These are phyloP conservation scores for Fusarium pseudocircinatum DNA, from an alignment of 2,329 filamentous ascomycete species.

Conservation along the genomic window DNA sequence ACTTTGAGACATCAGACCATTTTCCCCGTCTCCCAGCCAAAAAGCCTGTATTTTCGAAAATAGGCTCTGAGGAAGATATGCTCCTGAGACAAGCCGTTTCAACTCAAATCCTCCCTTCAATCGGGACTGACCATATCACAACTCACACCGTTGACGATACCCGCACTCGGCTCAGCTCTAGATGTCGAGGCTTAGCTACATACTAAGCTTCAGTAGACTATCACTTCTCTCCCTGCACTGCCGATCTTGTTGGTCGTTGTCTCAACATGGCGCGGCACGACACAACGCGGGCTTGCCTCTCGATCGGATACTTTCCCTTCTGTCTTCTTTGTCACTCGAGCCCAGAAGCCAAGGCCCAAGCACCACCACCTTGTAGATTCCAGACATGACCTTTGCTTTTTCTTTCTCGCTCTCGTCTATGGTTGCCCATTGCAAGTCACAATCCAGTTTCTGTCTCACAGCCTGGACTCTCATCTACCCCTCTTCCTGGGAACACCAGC, in stretches of 20 bases:
- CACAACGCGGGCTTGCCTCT: slow-evolving; percentile 13
- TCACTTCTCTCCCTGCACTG: slow-evolving; percentile 1
- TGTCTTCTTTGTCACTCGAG: slow-evolving; percentile 1
- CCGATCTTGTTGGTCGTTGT: slow-evolving; percentile 18
- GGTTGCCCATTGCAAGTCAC: slow-evolving; percentile 11
- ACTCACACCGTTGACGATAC: background rate
- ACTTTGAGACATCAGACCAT: slow-evolving; percentile 6
- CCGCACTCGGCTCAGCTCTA: background rate
- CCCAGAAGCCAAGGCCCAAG: slow-evolving; percentile 8
- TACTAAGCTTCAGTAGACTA: background rate
- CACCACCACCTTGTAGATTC: slow-evolving; percentile 2
- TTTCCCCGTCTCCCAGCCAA: background rate
- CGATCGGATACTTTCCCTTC: slow-evolving; percentile 14
- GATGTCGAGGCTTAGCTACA: background rate
- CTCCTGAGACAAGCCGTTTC: slow-evolving; percentile 5
- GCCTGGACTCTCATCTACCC: slow-evolving; percentile 13
- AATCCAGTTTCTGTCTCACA: slow-evolving; percentile 16
- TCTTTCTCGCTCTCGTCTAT: slow-evolving; percentile 1
- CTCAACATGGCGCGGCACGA: slow-evolving; percentile 16
- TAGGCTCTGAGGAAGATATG: background rate
- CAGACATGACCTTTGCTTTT: background rate
- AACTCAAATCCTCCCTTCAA: background rate
- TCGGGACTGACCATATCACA: background rate
- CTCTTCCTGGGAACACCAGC: background rate
- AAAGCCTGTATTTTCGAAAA: background rate